Evolutionary conservation across 805 yeast species (phyloP).

Genomic region (Myxozyma monticola): DNA sequence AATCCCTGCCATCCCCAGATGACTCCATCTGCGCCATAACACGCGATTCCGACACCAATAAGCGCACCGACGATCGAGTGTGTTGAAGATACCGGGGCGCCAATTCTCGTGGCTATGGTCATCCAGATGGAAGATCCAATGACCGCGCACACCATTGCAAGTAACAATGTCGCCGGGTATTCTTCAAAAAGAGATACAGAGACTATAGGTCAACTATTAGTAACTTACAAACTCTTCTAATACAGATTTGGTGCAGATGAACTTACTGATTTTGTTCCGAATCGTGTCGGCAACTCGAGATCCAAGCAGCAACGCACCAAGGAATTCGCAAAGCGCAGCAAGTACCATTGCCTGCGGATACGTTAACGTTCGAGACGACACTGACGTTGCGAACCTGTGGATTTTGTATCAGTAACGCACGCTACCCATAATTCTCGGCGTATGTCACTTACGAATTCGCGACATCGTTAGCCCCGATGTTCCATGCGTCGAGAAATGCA

Average conservation of each 20-base stretch:
- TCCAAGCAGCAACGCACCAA: conserved; percentile 75
- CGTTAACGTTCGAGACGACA: conserved; percentile 65
- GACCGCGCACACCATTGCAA: conserved; percentile 72
- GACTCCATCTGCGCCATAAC: conserved; percentile 60
- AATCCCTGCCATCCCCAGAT: conserved; percentile 79
- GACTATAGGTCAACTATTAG: conserved; percentile 43
- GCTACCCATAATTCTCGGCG: no score
- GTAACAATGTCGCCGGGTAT: conserved; percentile 70
- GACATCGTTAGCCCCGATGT: conserved; percentile 80
- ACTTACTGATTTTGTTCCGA: conserved; percentile 47
- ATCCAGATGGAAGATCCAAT: conserved; percentile 75
- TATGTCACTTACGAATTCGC: no score
- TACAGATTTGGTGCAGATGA: no score
- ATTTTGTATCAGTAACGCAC: no score
- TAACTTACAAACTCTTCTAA: no score
- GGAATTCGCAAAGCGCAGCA: conserved; percentile 68
- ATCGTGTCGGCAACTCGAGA: conserved; percentile 74
- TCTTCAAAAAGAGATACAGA: conserved; percentile 50
- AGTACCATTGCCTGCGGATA: conserved; percentile 76
- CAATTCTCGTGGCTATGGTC: conserved; percentile 61
- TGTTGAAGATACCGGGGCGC: conserved; percentile 81
- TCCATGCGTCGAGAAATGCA: conserved; percentile 76
- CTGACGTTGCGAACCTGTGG: conserved; percentile 67
- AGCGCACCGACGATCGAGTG: conserved; percentile 77
- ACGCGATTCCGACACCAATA: conserved; percentile 73